phyloP scores from a whole-genome alignment of 306 rosid genomes.

The Quercus variabilis region DNA sequence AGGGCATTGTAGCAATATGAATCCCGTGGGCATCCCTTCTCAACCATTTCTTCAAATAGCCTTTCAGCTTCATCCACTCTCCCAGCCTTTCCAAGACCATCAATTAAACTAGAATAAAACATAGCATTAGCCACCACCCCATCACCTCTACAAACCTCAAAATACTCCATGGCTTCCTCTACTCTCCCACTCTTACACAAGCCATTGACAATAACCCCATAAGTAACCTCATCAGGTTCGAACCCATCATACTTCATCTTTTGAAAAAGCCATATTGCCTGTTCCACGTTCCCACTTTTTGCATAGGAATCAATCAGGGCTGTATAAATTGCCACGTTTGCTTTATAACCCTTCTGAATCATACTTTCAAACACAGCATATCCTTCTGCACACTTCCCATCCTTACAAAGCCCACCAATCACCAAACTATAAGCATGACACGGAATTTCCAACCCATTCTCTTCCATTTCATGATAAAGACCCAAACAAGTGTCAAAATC shows the following conservation, averaged over 20 bases:
- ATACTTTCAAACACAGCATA: conserved; percentile 55
- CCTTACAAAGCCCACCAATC: conserved; percentile 65
- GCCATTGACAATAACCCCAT: conserved; percentile 75
- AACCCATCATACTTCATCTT: neutral
- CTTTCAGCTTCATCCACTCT: conserved; percentile 73
- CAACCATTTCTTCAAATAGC: conserved; percentile 67
- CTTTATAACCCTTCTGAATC: conserved; percentile 50
- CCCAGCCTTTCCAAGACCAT: conserved; percentile 89
- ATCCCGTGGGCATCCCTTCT: conserved; percentile 63
- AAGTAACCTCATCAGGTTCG: conserved; percentile 46
- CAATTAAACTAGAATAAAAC: conserved; percentile 77
- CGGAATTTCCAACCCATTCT: conserved; percentile 56
- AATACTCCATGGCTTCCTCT: conserved; percentile 71
- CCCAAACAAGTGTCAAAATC: conserved; percentile 65
- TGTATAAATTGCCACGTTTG: conserved; percentile 72
- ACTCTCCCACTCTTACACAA: conserved; percentile 75
- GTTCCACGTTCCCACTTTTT: conserved; percentile 57
- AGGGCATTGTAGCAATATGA: conserved; percentile 76
- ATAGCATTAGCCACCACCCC: conserved; percentile 58
- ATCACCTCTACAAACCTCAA: conserved; percentile 40
- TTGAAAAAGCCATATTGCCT: conserved; percentile 27
- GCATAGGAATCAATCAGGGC: conserved; percentile 70
- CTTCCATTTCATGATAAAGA: conserved; percentile 82
- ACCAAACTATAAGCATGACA: conserved; percentile 65
- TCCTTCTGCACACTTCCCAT: conserved; percentile 63